These are phyloP conservation scores for Coniochaeta pulveracea DNA, from an alignment of 2,329 filamentous ascomycete species.

Conservation along the genomic window DNA sequence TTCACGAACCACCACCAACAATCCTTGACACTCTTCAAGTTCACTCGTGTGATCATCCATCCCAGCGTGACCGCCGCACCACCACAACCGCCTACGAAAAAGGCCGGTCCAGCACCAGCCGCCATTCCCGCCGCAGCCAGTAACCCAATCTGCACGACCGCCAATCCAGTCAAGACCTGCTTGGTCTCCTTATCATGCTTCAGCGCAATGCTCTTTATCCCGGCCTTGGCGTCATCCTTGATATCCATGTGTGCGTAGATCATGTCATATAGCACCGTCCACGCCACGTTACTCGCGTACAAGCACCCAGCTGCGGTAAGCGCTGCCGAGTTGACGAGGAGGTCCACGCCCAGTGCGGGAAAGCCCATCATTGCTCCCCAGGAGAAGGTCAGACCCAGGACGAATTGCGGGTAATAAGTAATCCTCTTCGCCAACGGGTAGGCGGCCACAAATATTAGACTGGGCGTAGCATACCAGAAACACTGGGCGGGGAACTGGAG, in stretches of 20 bases:
- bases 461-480: slow-evolving; percentile 68
- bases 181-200: slow-evolving; percentile 72
- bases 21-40: slow-evolving; percentile 52
- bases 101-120: slow-evolving; percentile 56
- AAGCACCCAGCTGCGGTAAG: slow-evolving; percentile 55
- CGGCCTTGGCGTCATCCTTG: slow-evolving; percentile 72
- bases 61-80: slow-evolving; percentile 49
- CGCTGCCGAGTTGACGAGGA: slow-evolving; percentile 53
- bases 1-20: slow-evolving; percentile 74
- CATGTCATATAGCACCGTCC: slow-evolving; percentile 87
- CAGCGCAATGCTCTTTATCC: slow-evolving; percentile 80
- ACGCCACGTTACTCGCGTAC: slow-evolving; percentile 70
- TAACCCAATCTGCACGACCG: slow-evolving; percentile 55
- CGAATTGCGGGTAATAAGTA: slow-evolving; percentile 77
- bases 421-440: slow-evolving; percentile 81
- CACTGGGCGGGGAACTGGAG: slow-evolving; percentile 66
- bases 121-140: slow-evolving; percentile 59
- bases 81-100: slow-evolving; percentile 56
- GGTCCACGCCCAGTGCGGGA: slow-evolving; percentile 66
- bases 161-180: slow-evolving; percentile 59
- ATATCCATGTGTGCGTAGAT: slow-evolving; percentile 92
- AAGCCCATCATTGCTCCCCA: slow-evolving; percentile 88
- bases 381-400: slow-evolving; percentile 75
- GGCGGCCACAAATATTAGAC: slow-evolving; percentile 57
- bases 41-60: slow-evolving; percentile 56